Evolutionary conservation across 306 rosid genomes (phyloP).

Genomic region (Dicorynia guianensis): DNA sequence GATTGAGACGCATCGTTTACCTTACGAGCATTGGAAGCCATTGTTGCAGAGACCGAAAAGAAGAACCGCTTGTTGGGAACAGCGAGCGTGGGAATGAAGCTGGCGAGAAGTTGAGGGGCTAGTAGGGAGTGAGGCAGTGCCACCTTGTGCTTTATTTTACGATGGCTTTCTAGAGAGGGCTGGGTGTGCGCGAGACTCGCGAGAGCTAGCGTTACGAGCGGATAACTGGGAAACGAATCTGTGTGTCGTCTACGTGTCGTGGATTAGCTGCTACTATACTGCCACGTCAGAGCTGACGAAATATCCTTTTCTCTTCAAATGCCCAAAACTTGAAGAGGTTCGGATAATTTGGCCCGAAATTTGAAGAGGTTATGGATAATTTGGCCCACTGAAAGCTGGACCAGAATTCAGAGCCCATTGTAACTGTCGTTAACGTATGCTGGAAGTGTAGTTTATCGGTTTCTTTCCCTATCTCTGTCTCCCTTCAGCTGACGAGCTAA

Average conservation of each 20-base stretch:
- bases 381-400: too few species aligned
- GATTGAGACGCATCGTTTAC: constrained; percentile 39
- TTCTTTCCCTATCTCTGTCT: background rate
- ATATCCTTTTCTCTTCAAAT: too few species aligned
- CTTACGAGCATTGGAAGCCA: constrained; percentile 50
- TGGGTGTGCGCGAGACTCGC: background rate
- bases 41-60: constrained; percentile 49
- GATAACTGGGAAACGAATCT: constrained; percentile 5
- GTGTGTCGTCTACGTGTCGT: background rate
- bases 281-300: background rate
- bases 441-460: too few species aligned
- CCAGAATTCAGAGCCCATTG: too few species aligned
- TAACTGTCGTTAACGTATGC: too few species aligned
- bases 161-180: background rate
- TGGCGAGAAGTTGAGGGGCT: constrained; percentile 26
- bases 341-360: too few species aligned
- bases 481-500: background rate
- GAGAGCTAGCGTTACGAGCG: too few species aligned
- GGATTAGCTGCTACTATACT: background rate
- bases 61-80: constrained; percentile 26
- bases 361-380: too few species aligned
- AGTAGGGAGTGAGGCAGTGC: constrained; percentile 47
- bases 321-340: too few species aligned
- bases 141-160: constrained; percentile 38
- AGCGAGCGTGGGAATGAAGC: constrained; percentile 37